These are phyloP conservation scores for Incumbomyces lentus DNA, from an alignment of 2,329 filamentous ascomycete species.

Conservation along the genomic window DNA sequence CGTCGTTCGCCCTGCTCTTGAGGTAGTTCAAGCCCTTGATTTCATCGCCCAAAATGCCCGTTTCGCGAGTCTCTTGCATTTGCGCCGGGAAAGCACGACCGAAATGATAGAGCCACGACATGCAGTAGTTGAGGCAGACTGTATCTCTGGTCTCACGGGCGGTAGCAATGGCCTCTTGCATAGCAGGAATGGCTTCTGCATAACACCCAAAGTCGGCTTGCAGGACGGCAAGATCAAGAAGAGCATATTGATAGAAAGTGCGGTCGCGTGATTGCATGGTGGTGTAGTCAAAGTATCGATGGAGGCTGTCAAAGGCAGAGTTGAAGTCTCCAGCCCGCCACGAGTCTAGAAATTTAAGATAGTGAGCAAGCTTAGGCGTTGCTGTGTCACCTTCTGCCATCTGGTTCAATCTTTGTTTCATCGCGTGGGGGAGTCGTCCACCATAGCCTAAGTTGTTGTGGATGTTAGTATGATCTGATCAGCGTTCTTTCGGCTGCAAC, in stretches of 20 bases:
- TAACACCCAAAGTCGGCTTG: slow-evolving; percentile 93
- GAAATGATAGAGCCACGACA: slow-evolving; percentile 94
- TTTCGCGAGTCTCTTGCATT: slow-evolving; percentile 55
- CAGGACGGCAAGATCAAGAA: slow-evolving; percentile 84
- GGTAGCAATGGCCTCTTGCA: slow-evolving; percentile 91
- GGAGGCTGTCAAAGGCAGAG: slow-evolving; percentile 79
- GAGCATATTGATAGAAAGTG: slow-evolving; percentile 84
- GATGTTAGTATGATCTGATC: slow-evolving; percentile 36
- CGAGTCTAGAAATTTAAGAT: slow-evolving; percentile 67
- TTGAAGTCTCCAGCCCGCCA: slow-evolving; percentile 88
- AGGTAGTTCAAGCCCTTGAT: slow-evolving; percentile 75
- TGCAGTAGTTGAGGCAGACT: slow-evolving; percentile 83
- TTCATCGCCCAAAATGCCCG: slow-evolving; percentile 64
- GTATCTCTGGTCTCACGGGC: slow-evolving; percentile 88
- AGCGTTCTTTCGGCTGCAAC: not conserved
- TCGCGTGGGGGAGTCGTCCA: slow-evolving; percentile 62
- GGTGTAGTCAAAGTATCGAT: slow-evolving; percentile 89
- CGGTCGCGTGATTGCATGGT: slow-evolving; percentile 78
- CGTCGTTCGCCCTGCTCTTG: slow-evolving; percentile 74
- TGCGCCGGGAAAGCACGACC: slow-evolving; percentile 72
- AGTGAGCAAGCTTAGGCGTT: slow-evolving; percentile 18
- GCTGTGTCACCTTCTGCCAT: slow-evolving; percentile 40
- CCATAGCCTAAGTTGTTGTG: slow-evolving; percentile 53
- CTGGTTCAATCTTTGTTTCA: slow-evolving; percentile 59
- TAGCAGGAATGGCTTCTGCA: slow-evolving; percentile 79